phyloP scores from a whole-genome alignment of 2,329 filamentous ascomycete species.

The Fusarium fujikuroi region DNA sequence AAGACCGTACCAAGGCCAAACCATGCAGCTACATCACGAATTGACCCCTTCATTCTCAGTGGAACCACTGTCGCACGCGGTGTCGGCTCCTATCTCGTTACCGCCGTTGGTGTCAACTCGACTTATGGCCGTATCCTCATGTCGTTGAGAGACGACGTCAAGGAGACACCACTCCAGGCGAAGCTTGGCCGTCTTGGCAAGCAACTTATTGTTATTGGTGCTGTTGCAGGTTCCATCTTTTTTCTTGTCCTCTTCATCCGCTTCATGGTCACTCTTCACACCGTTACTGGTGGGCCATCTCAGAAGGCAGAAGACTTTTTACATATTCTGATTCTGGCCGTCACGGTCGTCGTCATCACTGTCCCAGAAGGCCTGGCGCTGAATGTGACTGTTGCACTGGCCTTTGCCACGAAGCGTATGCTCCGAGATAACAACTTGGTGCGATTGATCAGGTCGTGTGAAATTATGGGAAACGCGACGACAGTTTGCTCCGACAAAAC shows the following conservation, averaged over 20 bases:
- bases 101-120: slow-evolving; percentile 77
- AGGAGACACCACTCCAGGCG: slow-evolving; percentile 81
- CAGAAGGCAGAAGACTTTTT: slow-evolving; percentile 67
- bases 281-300: slow-evolving; percentile 54
- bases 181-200: slow-evolving; percentile 82
- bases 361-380: slow-evolving; percentile 70
- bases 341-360: slow-evolving; percentile 69
- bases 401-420: slow-evolving; percentile 72
- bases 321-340: slow-evolving; percentile 66
- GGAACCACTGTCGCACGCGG: slow-evolving; percentile 82
- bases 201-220: slow-evolving; percentile 68
- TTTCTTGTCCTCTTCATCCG: slow-evolving; percentile 56
- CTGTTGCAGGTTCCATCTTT: slow-evolving; percentile 54
- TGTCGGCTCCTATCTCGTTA: slow-evolving; percentile 79
- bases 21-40: slow-evolving; percentile 59
- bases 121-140: slow-evolving; percentile 82
- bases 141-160: slow-evolving; percentile 78
- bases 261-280: slow-evolving; percentile 49
- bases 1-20: slow-evolving; percentile 71
- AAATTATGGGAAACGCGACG: slow-evolving; percentile 73
- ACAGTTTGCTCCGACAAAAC: slow-evolving; percentile 75
- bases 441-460: slow-evolving; percentile 67
- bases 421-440: slow-evolving; percentile 72
- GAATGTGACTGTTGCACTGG: slow-evolving; percentile 69
- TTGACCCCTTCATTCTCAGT: slow-evolving; percentile 84